These are phyloP conservation scores for Cystobasidium ongulense DNA, from an alignment of 768 basidiomycete genomes.

Conservation along the genomic window DNA sequence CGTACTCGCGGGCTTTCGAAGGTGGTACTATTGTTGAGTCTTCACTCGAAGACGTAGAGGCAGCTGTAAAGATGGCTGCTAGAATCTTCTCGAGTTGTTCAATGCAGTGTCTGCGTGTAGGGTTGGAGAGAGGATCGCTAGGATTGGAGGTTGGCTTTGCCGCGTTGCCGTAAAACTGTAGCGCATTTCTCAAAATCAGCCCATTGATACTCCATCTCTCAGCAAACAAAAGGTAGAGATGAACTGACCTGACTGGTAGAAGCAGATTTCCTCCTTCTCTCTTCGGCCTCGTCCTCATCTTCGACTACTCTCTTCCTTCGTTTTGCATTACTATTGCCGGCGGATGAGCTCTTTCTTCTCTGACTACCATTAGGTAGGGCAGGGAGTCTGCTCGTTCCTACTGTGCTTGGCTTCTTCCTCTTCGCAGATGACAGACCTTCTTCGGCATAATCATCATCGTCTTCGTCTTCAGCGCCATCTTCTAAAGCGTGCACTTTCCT, in stretches of 20 bases:
- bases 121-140: slow-evolving; percentile 29
- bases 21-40: neutral
- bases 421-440: neutral
- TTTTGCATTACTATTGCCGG: neutral
- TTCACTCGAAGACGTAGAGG: neutral
- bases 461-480: slow-evolving; percentile 40
- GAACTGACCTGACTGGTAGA: neutral
- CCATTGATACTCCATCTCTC: too few relatives aligned
- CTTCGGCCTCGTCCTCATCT: slow-evolving; percentile 55
- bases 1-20: slow-evolving; percentile 39
- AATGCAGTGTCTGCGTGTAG: slow-evolving; percentile 36
- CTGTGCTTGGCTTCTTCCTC: neutral
- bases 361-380: neutral
- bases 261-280: slow-evolving; percentile 47
- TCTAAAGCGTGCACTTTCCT: neutral
- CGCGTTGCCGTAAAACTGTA: neutral
- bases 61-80: slow-evolving; percentile 34
- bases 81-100: slow-evolving; percentile 36
- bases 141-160: neutral
- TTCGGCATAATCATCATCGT: slow-evolving; percentile 41
- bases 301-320: slow-evolving; percentile 52
- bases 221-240: too few relatives aligned
- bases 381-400: neutral
- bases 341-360: slow-evolving; percentile 53
- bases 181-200: too few relatives aligned